A percentile compares a stretch with the other conserved stretches of the same genome.
Conservation (phyloP, 768 basidiomycete genomes). For the Lentinus tigrinus region DNA sequence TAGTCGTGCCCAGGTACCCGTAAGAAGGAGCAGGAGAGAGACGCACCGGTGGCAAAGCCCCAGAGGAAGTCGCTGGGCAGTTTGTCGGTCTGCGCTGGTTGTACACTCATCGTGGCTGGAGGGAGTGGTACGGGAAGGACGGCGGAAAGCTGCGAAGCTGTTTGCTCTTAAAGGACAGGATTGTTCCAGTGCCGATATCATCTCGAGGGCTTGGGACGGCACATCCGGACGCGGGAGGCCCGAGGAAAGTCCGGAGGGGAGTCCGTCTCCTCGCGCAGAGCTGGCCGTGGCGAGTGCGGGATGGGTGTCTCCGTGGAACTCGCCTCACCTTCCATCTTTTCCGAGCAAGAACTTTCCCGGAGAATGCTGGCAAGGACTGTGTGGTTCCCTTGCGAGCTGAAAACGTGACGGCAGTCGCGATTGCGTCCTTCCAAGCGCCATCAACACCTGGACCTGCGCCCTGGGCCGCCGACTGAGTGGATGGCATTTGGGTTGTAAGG, state of each 20-base stretch:
- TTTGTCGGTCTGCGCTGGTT: conserved; percentile 19
- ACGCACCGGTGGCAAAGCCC: conserved; percentile 69
- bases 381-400: too few relatives aligned
- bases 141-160: conserved; percentile 21
- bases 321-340: background rate
- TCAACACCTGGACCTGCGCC: too few relatives aligned
- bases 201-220: conserved; percentile 34
- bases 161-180: conserved; percentile 24
- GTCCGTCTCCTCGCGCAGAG: conserved; percentile 4
- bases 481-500: conserved; percentile 10
- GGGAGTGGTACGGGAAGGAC: conserved; percentile 10
- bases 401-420: background rate
- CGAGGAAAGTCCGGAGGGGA: conserved; percentile 49
- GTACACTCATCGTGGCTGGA: conserved; percentile 27
- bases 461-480: background rate
- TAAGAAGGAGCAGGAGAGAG: conserved; percentile 4
- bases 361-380: background rate
- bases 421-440: background rate
- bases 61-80: conserved; percentile 63
- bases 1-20: background rate
- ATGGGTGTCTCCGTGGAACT: conserved; percentile 10
- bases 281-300: background rate
- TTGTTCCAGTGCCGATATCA: conserved; percentile 26
- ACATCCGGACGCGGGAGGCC: conserved; percentile 33
- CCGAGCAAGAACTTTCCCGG: conserved; percentile 8